Evolutionary conservation across 805 yeast genomes (phyloP), one percentile per base, ranked within the genome.

Genomic region (Sungouiella thailandica): DNA sequence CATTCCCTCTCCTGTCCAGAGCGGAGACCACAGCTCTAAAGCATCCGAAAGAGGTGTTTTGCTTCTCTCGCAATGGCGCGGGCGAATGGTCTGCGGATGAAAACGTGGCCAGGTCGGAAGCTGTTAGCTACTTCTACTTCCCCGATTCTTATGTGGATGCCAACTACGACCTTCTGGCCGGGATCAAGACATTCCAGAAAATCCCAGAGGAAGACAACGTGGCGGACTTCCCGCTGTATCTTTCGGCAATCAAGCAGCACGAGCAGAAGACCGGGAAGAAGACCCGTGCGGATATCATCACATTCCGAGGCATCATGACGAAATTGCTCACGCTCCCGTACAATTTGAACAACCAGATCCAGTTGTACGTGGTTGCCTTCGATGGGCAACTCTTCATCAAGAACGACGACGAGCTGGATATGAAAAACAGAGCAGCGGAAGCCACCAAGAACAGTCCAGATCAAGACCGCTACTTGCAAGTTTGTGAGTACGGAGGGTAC

Each of bases 261-360:
- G 97, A 93, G 56, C 56, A 63, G 37, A 31, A 40, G 9, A 57
- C 62, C 5, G 67, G 66, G 1, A 47, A 48, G n/a, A 77, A 72
- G 40, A 50, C 74, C 2, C 71, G 72, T 18, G 74, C 76, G 2
- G 84, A 87, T 47, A 72, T 93, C 19, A 65, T 93, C 15, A 79
- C 96, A 0, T 87, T 85, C 73, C 69, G 97, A 47, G 97, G 97
- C 1, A 58, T 86, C 23, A 76, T 90, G 78, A 79, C 88, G 20
- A 74, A 76, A 37, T 59, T 90, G 23, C 62, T 93, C 58, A 68
- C 80, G 5, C 61, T 85, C 16, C 86, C 90, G 2, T 81, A 78
- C 52, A 69, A 71, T 36, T 51, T 64, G 12, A 65, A 68, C 18
- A 80, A 80, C 34, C 70, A 72, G 12, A 55, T 88, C 3, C 77